Evolutionary conservation across 1,284 basidiomycete species (phyloP).

Genomic region (Gymnopus androsaceus): DNA sequence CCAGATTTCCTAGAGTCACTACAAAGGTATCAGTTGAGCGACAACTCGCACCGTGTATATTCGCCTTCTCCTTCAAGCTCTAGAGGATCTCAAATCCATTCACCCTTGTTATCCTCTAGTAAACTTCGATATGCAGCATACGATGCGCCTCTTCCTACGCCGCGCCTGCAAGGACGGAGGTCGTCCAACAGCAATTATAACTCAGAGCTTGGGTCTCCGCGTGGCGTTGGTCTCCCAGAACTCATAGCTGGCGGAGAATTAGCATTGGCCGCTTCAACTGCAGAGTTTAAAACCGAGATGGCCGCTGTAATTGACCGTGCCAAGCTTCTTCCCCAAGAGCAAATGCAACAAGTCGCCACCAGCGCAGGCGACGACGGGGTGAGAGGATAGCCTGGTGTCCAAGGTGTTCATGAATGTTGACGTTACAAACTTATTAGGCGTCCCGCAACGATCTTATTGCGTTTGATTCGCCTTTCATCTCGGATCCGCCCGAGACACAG

Average conservation of each 20-base stretch:
- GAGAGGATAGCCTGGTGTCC: too few species aligned
- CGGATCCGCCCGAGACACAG: conserved; percentile 37
- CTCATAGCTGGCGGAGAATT: conserved; percentile 44
- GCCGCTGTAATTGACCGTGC: conserved; percentile 22
- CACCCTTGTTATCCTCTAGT: conserved; percentile 33
- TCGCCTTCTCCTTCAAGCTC: neutral
- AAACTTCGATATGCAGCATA: conserved; percentile 74
- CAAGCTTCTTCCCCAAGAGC: too few species aligned
- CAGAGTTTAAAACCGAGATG: conserved; percentile 36
- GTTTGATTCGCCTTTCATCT: conserved; percentile 67
- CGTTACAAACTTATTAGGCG: neutral
- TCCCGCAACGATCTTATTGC: conserved; percentile 61
- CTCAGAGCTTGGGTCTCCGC: conserved; percentile 21
- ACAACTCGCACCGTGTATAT: neutral
- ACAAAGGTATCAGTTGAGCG: conserved; percentile 26
- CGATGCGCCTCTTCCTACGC: conserved; percentile 54
- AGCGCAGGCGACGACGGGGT: too few species aligned
- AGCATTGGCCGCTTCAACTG: conserved; percentile 47
- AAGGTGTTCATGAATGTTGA: too few species aligned
- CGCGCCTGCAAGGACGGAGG: conserved; percentile 40
- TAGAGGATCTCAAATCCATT: conserved; percentile 13
- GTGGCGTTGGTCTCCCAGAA: neutral
- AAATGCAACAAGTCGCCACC: too few species aligned
- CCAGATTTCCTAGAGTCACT: conserved; percentile 67
- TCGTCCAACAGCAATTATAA: conserved; percentile 24